Percentiles rank a stretch among this genome's conserved stretches.
These are phyloP conservation scores for Cladosporium colombiae DNA, from an alignment of 2,329 filamentous ascomycete genomes.

Conservation along the genomic window DNA sequence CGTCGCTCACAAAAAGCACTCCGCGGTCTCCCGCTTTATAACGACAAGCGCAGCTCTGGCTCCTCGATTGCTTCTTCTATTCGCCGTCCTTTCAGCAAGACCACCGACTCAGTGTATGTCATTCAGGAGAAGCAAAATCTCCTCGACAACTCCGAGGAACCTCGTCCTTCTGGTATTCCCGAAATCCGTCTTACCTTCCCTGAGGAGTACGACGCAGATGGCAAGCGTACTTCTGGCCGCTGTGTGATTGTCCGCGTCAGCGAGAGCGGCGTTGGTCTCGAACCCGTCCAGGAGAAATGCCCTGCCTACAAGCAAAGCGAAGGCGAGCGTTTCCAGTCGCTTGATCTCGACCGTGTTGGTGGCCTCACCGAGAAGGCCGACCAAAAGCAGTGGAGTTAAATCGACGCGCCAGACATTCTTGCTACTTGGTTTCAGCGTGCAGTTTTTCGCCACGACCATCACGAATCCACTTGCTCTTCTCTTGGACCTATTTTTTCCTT, in stretches of 20 bases:
- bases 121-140: conserved; percentile 79
- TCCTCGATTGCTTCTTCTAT: conserved; percentile 48
- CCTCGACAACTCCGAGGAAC: conserved; percentile 72
- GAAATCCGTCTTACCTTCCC: conserved; percentile 99
- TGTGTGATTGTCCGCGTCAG: conserved; percentile 91
- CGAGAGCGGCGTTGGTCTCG: conserved; percentile 83
- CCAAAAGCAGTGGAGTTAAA: conserved; percentile 18
- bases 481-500: conserved; percentile 11
- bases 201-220: conserved; percentile 83
- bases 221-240: conserved; percentile 78
- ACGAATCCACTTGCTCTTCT: conserved; percentile 22
- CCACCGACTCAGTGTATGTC: conserved; percentile 68
- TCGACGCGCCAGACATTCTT: conserved; percentile 8
- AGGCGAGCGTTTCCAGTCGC: conserved; percentile 76
- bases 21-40: conserved; percentile 68
- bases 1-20: conserved; percentile 51
- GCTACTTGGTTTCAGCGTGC: conserved; percentile 17
- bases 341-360: conserved; percentile 92
- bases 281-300: conserved; percentile 77
- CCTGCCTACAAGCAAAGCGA: conserved; percentile 87
- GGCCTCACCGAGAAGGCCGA: conserved; percentile 86
- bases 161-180: conserved; percentile 72
- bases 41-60: conserved; percentile 56
- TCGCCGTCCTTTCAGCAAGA: conserved; percentile 59
- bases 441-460: conserved; percentile 17